phyloP scores from a whole-genome alignment of 2,329 filamentous ascomycete species.

The Pseudogymnoascus destructans region DNA sequence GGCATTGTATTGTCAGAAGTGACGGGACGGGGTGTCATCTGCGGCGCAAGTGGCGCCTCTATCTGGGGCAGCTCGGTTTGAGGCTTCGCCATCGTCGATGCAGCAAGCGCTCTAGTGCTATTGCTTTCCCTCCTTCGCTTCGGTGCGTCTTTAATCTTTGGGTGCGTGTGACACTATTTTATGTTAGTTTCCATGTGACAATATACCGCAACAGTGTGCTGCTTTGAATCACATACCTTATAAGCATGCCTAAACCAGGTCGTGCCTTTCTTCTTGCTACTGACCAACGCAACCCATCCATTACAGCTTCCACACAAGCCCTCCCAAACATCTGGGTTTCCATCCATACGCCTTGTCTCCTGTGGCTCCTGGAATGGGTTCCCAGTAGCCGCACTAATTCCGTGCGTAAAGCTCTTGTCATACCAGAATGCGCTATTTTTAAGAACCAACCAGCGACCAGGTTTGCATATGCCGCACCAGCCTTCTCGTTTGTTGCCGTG shows the following conservation, averaged over 20 bases:
- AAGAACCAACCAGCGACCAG: conserved; percentile 71
- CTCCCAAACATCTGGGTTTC: conserved; percentile 72
- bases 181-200: conserved; percentile 11
- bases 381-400: conserved; percentile 71
- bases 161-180: conserved; percentile 53
- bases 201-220: neutral
- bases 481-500: conserved; percentile 80
- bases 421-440: conserved; percentile 93
- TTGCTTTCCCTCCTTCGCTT: conserved; percentile 54
- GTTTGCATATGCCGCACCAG: conserved; percentile 82
- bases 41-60: conserved; percentile 35
- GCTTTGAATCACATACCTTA: conserved; percentile 43
- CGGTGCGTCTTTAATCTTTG: conserved; percentile 57
- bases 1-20: conserved; percentile 30
- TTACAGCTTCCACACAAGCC: conserved; percentile 66
- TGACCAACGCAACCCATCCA: conserved; percentile 69
- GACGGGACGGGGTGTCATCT: conserved; percentile 29
- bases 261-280: conserved; percentile 83
- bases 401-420: conserved; percentile 81
- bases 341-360: conserved; percentile 62
- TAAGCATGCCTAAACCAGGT: conserved; percentile 86
- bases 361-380: conserved; percentile 66
- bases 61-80: conserved; percentile 24
- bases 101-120: conserved; percentile 29
- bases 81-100: conserved; percentile 33